Base-by-base conservation (phyloP, 768 basidiomycete genomes). In the Termitomyces sp. region DNA sequence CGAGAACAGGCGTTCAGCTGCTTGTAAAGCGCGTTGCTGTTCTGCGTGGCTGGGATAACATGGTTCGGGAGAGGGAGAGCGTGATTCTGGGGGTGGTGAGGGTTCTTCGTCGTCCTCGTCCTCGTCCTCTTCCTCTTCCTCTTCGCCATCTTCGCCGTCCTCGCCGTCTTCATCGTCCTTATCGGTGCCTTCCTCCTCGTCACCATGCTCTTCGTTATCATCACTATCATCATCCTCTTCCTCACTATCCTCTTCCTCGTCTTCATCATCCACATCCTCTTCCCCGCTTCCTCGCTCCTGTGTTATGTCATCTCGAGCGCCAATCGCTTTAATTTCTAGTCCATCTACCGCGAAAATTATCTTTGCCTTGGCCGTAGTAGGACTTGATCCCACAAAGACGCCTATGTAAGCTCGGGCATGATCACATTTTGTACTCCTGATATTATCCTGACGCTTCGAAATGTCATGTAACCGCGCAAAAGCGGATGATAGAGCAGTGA, bases 401-500 rank as follows among this genome's bases (percentile, higher is more conserved):
- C 81, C 80, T 16, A 92, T 70, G 63, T 86, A 83, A 1, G 76
- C 82, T 9, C 76, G 76, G 7, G 53, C 5, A 68, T 60, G 26
- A 40, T 56, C 40, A 54, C 36, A 13, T 24, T 36, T 41, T 8
- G 14, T 20, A 16, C 2, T 24, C 8, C 24, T 43, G 16, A 13
- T 26, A 26, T 22, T 16, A n/a, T 22, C 44, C n/a, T 51, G 53
- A 44, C 13, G n/a, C 45, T 54, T 22, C 11, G 43, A 43, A 13
- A 24, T 20, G n/a, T 33, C 24, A 3, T 60, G 47, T 54, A 41
- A 65, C 1, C 65, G 69, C 1, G 87, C 85, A 20, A 89, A 71
- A 0, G 90, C 85, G 0, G 84, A 84, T 1, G 89, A 87, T 5
- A 92, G 74, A 0, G 87, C 81, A 9, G 82, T 77, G 66, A 91